Conservation (phyloP, 768 basidiomycete species). For the Leccinum subgranulosum region DNA sequence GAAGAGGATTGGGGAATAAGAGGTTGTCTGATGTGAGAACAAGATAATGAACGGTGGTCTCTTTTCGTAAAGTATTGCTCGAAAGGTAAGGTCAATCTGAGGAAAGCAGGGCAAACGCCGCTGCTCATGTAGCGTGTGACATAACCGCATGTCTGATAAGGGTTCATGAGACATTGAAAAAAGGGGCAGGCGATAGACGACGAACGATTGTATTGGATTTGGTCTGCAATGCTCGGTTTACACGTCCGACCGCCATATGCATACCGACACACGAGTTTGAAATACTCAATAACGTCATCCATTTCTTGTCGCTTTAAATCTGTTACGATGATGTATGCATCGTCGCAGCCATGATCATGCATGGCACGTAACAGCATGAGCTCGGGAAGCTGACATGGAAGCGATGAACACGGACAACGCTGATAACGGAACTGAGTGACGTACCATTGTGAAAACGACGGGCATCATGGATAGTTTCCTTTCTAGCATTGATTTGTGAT, state of each 20-base stretch:
- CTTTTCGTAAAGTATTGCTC: constrained; percentile 74
- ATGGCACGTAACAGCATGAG: constrained; percentile 77
- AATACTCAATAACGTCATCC: constrained; percentile 78
- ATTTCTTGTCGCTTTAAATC: constrained; percentile 77
- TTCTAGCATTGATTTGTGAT: constrained; percentile 73
- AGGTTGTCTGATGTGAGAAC: constrained; percentile 77
- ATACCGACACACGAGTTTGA: constrained; percentile 67
- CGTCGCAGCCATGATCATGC: constrained; percentile 78
- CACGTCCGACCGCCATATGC: constrained; percentile 56
- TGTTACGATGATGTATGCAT: constrained; percentile 75
- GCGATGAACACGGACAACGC: neutral
- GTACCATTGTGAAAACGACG: constrained; percentile 77
- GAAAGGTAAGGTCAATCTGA: constrained; percentile 74
- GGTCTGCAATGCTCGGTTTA: constrained; percentile 64
- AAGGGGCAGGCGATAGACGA: constrained; percentile 9
- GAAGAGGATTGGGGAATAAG: constrained; percentile 81
- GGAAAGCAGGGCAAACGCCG: constrained; percentile 78
- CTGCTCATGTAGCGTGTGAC: constrained; percentile 62
- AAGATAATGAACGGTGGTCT: constrained; percentile 72
- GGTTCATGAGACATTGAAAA: constrained; percentile 5
- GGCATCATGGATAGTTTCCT: constrained; percentile 74
- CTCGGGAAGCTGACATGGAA: constrained; percentile 57
- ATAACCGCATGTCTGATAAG: constrained; percentile 58
- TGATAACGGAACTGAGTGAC: constrained; percentile 10
- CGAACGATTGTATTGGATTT: constrained; percentile 72